Conservation (phyloP, 1,284 basidiomycete species). For the Tremellales sp. region DNA sequence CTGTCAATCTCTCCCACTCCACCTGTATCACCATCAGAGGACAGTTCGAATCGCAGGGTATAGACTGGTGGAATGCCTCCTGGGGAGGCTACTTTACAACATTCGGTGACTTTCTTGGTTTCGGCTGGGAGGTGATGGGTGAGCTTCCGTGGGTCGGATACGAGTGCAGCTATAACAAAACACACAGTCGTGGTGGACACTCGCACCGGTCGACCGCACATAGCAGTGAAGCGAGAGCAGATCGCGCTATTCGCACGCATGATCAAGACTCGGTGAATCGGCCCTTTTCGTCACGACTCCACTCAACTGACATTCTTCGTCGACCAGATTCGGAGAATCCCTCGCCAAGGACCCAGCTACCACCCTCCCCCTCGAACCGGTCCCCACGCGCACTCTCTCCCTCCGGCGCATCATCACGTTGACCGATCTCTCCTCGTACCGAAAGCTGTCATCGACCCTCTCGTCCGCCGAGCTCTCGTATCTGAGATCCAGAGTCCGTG, state of each 20-base stretch:
- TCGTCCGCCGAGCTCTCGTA: conserved; percentile 67
- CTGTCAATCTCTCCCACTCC: background rate
- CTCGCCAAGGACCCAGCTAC: conserved; percentile 43
- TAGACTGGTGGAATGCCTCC: conserved; percentile 71
- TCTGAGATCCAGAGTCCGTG: conserved; percentile 62
- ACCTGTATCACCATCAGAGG: conserved; percentile 47
- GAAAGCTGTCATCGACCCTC: conserved; percentile 67
- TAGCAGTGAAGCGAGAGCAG: conserved; percentile 67
- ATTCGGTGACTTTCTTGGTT: conserved; percentile 75
- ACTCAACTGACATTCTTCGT: background rate
- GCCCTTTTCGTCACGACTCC: background rate
- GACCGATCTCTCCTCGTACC: conserved; percentile 65
- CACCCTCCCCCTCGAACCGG: conserved; percentile 32
- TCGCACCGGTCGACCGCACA: conserved; percentile 68
- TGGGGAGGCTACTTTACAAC: conserved; percentile 77
- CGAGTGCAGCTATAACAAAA: background rate
- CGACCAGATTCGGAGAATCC: conserved; percentile 40
- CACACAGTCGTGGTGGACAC: conserved; percentile 62
- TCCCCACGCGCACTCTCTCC: conserved; percentile 52
- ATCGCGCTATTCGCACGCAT: conserved; percentile 52
- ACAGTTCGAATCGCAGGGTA: conserved; percentile 66
- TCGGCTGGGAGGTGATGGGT: conserved; percentile 76
- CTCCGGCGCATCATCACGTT: conserved; percentile 66
- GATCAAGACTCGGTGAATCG: conserved; percentile 44
- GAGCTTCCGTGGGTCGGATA: conserved; percentile 7